Percentiles rank a stretch among this genome's conserved stretches.
phyloP scores from a whole-genome alignment of 2,329 filamentous ascomycete species.

The Ascochyta clinopodiicola region DNA sequence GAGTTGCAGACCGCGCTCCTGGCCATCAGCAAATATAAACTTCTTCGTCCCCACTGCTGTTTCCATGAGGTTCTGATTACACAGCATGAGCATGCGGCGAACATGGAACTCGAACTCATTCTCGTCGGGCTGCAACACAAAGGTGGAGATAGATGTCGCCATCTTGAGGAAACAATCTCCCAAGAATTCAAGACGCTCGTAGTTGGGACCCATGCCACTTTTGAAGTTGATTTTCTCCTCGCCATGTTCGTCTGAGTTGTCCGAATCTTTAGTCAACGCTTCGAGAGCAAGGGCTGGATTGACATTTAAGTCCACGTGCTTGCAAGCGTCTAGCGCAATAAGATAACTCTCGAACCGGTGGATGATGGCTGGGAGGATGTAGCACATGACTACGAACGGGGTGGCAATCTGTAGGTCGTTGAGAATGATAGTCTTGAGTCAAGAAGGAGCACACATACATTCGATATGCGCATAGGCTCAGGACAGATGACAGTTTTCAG shows the following conservation, averaged over 20 bases:
- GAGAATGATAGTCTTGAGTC: slow-evolving; percentile 12
- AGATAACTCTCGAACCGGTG: slow-evolving; percentile 82
- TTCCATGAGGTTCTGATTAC: slow-evolving; percentile 88
- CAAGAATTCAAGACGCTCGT: slow-evolving; percentile 91
- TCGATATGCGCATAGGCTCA: slow-evolving; percentile 77
- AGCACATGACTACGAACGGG: slow-evolving; percentile 72
- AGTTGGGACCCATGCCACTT: slow-evolving; percentile 89
- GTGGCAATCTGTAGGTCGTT: slow-evolving; percentile 66
- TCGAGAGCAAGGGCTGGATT: slow-evolving; percentile 77
- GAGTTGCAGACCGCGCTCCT: slow-evolving; percentile 56
- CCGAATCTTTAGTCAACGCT: slow-evolving; percentile 90
- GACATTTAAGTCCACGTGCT: slow-evolving; percentile 68
- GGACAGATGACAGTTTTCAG: slow-evolving; percentile 73
- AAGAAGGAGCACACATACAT: slow-evolving; percentile 59
- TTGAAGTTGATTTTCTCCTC: slow-evolving; percentile 75
- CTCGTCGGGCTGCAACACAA: slow-evolving; percentile 74
- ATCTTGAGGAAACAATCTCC: slow-evolving; percentile 96
- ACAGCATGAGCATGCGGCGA: slow-evolving; percentile 86
- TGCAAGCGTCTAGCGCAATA: slow-evolving; percentile 78
- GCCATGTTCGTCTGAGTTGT: slow-evolving; percentile 77
- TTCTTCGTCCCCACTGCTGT: slow-evolving; percentile 62
- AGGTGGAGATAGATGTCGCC: slow-evolving; percentile 89
- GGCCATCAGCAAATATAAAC: slow-evolving; percentile 45
- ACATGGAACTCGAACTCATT: slow-evolving; percentile 90
- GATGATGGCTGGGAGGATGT: slow-evolving; percentile 83